Evolutionary conservation across 140 eudicot genomes (phyloP), one percentile per base, ranked within the genome.

Genomic region (Cichorium intybus): DNA sequence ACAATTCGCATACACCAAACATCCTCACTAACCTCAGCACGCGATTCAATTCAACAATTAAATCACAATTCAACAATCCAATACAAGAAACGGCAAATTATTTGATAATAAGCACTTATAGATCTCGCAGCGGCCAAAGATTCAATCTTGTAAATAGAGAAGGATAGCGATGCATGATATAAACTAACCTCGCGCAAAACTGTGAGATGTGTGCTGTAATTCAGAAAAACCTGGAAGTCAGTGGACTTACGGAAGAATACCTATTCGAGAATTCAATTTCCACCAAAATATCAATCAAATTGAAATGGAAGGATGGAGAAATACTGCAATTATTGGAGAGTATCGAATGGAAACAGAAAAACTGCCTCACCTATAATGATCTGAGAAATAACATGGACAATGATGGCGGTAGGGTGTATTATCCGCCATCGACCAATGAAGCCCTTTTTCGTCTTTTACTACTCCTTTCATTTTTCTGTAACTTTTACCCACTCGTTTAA

Each of bases 331-430:
- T n/a, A n/a, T n/a, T n/a, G n/a, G 7, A 28, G 43, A 56, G 39
- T 56, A 56, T 56, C 18, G 31, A 56, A 2, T 18, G 70, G 43
- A 64, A 49, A 49, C 48, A 18, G 60, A 49, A 50, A 64, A 64
- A 49, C 70, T 29, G 8, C 48, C 70, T 29, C 60, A 29, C 60
- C 70, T 64, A 64, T 28, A 28, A 46, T 63, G 58, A 47, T 46
- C 57, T 39, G n/a, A 18, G n/a, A n/a, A n/a, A n/a, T n/a, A n/a
- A n/a, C n/a, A n/a, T n/a, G n/a, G n/a, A n/a, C n/a, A n/a, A n/a
- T n/a, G n/a, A 46, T 64, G 57, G 69, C 48, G 70, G 49, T 64
- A 49, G 70, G 70, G 60, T 49, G 26, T n/a, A 49, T n/a, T 29
- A 64, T 64, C 70, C 70, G 70, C 49, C 48, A 64, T 64, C 58